phyloP scores from a whole-genome alignment of 441 rosid species.

The Gossypium schwendimanii region DNA sequence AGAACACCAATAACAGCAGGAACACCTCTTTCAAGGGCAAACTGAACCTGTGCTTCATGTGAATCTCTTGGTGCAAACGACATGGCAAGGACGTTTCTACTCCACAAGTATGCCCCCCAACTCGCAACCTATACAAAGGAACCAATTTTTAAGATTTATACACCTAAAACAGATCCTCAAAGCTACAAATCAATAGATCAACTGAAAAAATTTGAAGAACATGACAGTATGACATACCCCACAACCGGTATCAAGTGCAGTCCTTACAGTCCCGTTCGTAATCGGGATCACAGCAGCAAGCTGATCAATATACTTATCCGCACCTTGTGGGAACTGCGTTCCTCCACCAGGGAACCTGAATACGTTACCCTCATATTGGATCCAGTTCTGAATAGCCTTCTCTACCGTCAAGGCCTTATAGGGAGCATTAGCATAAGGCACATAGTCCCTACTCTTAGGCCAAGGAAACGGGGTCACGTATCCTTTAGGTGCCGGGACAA shows the following conservation, averaged over 20 bases:
- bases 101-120: slow-evolving; percentile 96
- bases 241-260: slow-evolving; percentile 95
- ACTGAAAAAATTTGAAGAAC: not conserved
- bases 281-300: slow-evolving; percentile 88
- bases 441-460: slow-evolving; percentile 98
- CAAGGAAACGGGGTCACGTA: slow-evolving; percentile 93
- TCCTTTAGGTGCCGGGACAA: slow-evolving; percentile 87
- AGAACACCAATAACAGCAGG: slow-evolving; percentile 97
- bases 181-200: not conserved
- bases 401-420: slow-evolving; percentile 95
- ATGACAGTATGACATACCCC: slow-evolving; percentile 57
- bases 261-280: slow-evolving; percentile 84
- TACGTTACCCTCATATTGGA: slow-evolving; percentile 93
- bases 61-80: slow-evolving; percentile 98
- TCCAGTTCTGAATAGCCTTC: slow-evolving; percentile 99
- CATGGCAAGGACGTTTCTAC: slow-evolving; percentile 89
- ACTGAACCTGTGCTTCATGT: slow-evolving; percentile 97
- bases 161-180: too few relatives aligned
- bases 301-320: slow-evolving; percentile 86
- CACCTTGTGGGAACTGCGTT: slow-evolving; percentile 98
- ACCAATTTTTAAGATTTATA: not conserved
- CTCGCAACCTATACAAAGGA: slow-evolving; percentile 67
- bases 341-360: slow-evolving; percentile 98
- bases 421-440: slow-evolving; percentile 94
- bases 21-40: slow-evolving; percentile 95